Evolutionary conservation across 2,329 filamentous ascomycete genomes (phyloP), one percentile per base, ranked within the genome.

Genomic region (Colletotrichum navitas): DNA sequence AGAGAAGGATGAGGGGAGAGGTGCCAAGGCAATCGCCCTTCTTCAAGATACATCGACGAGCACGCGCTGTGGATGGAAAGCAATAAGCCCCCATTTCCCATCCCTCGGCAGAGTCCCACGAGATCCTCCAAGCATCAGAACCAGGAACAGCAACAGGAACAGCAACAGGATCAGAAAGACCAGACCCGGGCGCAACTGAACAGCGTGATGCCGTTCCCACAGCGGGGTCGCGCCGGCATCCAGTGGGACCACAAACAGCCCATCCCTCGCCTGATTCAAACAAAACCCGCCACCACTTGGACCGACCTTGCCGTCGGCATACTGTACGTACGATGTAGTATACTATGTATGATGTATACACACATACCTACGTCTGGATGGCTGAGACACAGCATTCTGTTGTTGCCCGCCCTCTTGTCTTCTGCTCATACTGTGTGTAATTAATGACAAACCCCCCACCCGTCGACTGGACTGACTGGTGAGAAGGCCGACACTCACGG

Each of bases 231-330:
- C 41, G 5, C 51, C 39, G 43, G 54, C 51, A 36, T 41, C 34
- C 24, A 52, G 65, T 72, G 69, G 69, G 34, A 52, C 65, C 65
- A 72, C 69, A 68, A 68, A 69, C 69, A 64, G 66, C 59, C 59
- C 58, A 71, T 62, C 56, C 61, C 63, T 68, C 65, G 60, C 59
- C 69, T 72, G 60, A 63, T 63, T 41, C 60, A 51, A 12, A 36
- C 24, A 18, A 7, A 36, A 24, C 32, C 32, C 24, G 29, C 29
- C 29, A 29, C 29, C 29, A 29, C 29, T 29, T 29, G 2, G 29
- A 29, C 41, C 41, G 12, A 51, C n/a, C 56, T 67, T 43, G 29
- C 63, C 68, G 63, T 62, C 11, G 34, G 24, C 21, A 45, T n/a
- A 18, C 16, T 18, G 16, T 14, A 36, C 34, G 34, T 36, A 11